Conservation (phyloP, 768 basidiomycete species). For the Trametes sanguinea region DNA sequence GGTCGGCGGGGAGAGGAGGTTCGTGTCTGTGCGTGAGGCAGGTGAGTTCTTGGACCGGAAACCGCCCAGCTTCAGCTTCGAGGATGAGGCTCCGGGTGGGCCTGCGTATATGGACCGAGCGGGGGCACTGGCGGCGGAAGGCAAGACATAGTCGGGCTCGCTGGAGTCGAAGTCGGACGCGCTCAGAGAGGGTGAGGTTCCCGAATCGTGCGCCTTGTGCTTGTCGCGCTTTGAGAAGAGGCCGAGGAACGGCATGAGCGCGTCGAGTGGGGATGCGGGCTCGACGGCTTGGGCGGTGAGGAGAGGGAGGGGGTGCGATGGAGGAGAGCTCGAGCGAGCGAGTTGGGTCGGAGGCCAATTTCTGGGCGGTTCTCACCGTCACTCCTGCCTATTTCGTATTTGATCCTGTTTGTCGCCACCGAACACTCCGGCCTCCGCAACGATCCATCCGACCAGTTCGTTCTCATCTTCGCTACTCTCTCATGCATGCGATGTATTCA, state of each 20-base stretch:
- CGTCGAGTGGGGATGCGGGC: conserved; percentile 9
- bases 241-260: conserved; percentile 32
- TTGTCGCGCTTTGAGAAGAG: conserved; percentile 35
- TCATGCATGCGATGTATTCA: no score
- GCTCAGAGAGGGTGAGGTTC: conserved; percentile 15
- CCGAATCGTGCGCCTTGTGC: conserved; percentile 23
- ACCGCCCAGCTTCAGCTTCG: conserved; percentile 45
- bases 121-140: conserved; percentile 8
- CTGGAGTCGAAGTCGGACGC: conserved; percentile 24
- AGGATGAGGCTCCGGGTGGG: conserved; percentile 37
- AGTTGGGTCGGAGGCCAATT: conserved; percentile 6
- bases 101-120: conserved; percentile 20
- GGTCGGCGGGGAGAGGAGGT: conserved; percentile 35
- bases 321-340: conserved; percentile 1
- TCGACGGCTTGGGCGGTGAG: conserved; percentile 12
- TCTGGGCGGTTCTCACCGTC: conserved; percentile 10
- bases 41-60: conserved; percentile 35
- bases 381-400: conserved; percentile 15
- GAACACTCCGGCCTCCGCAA: conserved; percentile 6
- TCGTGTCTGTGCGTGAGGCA: conserved; percentile 33
- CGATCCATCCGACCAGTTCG: neutral
- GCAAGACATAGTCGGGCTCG: conserved; percentile 20
- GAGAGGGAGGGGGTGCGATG: conserved; percentile 9
- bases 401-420: conserved; percentile 22
- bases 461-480: neutral